Conservation (phyloP, 2,329 filamentous ascomycete genomes). For the Aureobasidium sp. region DNA sequence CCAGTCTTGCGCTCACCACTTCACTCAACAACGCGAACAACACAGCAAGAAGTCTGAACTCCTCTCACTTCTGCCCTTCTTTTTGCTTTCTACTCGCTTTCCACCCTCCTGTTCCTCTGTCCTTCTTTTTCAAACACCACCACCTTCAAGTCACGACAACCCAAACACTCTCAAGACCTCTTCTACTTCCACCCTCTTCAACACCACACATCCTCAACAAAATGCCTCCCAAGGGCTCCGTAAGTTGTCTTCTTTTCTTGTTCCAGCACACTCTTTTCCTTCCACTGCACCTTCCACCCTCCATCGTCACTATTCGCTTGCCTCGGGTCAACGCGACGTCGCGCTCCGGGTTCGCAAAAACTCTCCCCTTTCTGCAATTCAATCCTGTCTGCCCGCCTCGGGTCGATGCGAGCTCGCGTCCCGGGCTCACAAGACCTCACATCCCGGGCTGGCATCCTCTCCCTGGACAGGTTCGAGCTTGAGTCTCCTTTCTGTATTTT, state of each 20-base stretch:
- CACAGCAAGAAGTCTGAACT: not conserved
- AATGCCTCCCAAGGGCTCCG: constrained; percentile 9
- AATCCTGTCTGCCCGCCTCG: not conserved
- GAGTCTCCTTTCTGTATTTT: not conserved
- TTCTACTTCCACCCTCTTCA: not conserved
- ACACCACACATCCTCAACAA: not conserved
- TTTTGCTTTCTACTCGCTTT: not conserved
- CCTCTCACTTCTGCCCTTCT: not conserved
- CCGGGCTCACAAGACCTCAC: not conserved
- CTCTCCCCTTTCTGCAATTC: not conserved
- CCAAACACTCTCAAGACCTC: not conserved
- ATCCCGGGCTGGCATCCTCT: not conserved
- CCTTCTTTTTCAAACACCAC: not conserved
- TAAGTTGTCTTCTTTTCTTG: not conserved
- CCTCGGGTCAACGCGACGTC: not conserved
- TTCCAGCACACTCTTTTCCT: not conserved
- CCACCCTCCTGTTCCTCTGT: not conserved
- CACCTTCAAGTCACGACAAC: not conserved
- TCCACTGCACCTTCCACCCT: not conserved
- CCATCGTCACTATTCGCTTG: not conserved
- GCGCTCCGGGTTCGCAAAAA: not conserved
- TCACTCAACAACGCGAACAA: not conserved
- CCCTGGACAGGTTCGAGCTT: not conserved
- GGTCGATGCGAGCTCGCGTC: not conserved
- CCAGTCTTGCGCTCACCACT: not conserved